Evolutionary conservation across 2,329 filamentous ascomycete genomes (phyloP).

Genomic region (Alternaria dauci): DNA sequence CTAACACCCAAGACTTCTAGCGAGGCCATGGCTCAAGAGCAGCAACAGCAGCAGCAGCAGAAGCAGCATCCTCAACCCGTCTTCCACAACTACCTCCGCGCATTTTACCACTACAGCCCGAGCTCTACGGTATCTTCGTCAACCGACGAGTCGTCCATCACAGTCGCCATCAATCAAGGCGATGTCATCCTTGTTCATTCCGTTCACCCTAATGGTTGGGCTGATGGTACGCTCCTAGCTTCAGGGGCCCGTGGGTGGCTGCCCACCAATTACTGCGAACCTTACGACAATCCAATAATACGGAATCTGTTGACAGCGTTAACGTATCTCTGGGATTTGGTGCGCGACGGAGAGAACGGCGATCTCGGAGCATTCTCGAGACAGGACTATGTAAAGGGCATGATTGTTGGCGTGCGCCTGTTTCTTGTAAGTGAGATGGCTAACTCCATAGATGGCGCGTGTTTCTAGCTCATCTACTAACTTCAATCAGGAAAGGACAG

Average conservation of each 20-base stretch:
- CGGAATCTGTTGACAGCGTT: constrained; percentile 83
- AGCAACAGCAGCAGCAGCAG: constrained; percentile 51
- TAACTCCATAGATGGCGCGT: not conserved
- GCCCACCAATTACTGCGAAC: constrained; percentile 97
- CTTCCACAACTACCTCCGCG: constrained; percentile 94
- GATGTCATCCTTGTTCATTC: constrained; percentile 95
- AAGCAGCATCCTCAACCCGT: constrained; percentile 63
- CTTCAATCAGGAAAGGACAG: constrained; percentile 75
- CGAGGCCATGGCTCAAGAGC: constrained; percentile 62
- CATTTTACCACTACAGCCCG: constrained; percentile 91
- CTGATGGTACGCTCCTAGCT: constrained; percentile 87
- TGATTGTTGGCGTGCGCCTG: constrained; percentile 91
- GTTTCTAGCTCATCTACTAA: constrained; percentile 22
- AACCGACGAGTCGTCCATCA: constrained; percentile 71
- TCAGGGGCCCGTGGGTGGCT: constrained; percentile 93
- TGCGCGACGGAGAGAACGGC: constrained; percentile 78
- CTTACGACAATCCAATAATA: constrained; percentile 90
- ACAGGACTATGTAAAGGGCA: constrained; percentile 91
- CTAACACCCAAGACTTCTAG: constrained; percentile 74
- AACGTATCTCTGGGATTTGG: constrained; percentile 90
- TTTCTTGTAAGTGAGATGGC: constrained; percentile 71
- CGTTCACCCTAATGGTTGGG: constrained; percentile 98
- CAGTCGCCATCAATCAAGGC: constrained; percentile 85
- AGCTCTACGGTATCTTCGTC: constrained; percentile 78
- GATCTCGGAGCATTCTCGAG: constrained; percentile 83